These are phyloP conservation scores for Brachypodium distachyon DNA, from an alignment of 202 grass and related monocot species.

Conservation along the genomic window DNA sequence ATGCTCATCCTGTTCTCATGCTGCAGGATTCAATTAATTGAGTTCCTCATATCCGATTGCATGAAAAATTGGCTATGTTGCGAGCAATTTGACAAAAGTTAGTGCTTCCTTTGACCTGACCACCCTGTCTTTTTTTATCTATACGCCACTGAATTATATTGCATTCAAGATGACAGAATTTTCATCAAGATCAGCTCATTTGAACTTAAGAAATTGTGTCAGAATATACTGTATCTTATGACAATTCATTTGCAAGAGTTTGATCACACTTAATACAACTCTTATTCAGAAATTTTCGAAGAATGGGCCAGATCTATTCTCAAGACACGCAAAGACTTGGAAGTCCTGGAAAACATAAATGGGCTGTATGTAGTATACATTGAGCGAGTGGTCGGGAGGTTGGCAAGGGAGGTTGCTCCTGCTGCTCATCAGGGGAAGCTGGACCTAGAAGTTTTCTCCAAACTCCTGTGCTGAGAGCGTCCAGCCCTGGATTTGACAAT, in stretches of 20 bases:
- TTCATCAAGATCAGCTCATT: background rate
- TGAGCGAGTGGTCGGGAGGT: constrained; percentile 55
- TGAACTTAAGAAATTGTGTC: background rate
- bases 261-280: constrained; percentile 17
- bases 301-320: constrained; percentile 85
- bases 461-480: constrained; percentile 47
- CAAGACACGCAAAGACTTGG: constrained; percentile 63
- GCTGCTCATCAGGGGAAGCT: constrained; percentile 66
- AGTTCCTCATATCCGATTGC: constrained; percentile 72
- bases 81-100: constrained; percentile 65
- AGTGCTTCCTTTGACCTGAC: constrained; percentile 17
- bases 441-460: constrained; percentile 52
- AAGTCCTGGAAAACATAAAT: constrained; percentile 69
- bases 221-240: background rate
- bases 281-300: constrained; percentile 63
- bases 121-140: background rate
- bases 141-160: background rate
- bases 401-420: constrained; percentile 69
- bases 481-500: background rate
- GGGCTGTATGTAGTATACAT: constrained; percentile 74
- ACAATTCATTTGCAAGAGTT: background rate
- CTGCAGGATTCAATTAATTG: constrained; percentile 85
- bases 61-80: constrained; percentile 52
- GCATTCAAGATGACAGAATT: background rate
- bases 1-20: constrained; percentile 7